These are phyloP conservation scores for Xylaria telfairii DNA, from an alignment of 495 filamentous ascomycete species.

Conservation along the genomic window DNA sequence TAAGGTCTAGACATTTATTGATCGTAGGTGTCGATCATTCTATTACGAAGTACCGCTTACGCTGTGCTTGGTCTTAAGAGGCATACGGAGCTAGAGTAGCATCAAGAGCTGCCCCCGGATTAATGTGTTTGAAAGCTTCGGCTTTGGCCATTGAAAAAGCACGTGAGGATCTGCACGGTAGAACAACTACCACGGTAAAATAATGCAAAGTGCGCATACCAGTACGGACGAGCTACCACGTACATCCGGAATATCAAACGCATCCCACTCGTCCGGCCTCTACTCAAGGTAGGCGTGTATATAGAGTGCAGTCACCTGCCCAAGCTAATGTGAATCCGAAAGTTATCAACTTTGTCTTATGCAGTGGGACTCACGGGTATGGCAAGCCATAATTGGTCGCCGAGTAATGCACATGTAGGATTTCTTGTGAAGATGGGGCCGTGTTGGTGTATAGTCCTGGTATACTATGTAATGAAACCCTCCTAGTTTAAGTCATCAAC, in stretches of 20 bases:
- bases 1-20: too few relatives aligned
- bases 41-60: too few relatives aligned
- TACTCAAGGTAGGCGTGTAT: not conserved
- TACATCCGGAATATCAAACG: not conserved
- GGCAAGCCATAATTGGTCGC: not conserved
- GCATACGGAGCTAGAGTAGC: too few relatives aligned
- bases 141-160: too few relatives aligned
- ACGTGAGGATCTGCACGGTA: too few relatives aligned
- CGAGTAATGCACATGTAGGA: constrained; percentile 3
- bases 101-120: not conserved
- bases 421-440: not conserved
- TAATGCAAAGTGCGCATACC: not conserved
- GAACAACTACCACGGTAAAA: not conserved
- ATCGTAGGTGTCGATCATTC: too few relatives aligned
- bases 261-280: not conserved
- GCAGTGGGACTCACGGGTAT: not conserved
- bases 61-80: too few relatives aligned
- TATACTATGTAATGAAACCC: constrained; percentile 18
- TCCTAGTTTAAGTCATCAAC: not conserved
- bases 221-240: not conserved
- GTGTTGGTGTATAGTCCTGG: not conserved
- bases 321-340: not conserved
- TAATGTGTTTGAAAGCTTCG: not conserved
- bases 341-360: not conserved
- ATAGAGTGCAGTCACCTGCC: not conserved